Conservation (phyloP, 768 basidiomycete genomes). For the Mycena olivaceomarginata region DNA sequence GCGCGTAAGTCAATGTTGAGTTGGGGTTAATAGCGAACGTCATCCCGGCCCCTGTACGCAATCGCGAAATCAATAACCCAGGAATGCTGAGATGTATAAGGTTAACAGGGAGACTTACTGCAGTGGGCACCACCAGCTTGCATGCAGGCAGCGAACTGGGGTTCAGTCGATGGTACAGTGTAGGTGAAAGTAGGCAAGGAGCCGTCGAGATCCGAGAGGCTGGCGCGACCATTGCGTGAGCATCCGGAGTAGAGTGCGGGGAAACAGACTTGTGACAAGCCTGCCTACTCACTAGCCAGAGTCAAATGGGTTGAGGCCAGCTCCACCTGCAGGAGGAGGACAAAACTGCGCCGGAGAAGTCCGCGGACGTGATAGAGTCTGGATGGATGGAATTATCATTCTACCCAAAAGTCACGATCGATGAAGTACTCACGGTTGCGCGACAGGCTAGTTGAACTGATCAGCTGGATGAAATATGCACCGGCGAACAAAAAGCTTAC, state of each 20-base stretch:
- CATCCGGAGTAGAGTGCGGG: not conserved
- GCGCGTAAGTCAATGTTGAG: not conserved
- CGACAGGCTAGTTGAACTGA: conserved; percentile 26
- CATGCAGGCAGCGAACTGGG: conserved; percentile 46
- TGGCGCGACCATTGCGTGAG: conserved; percentile 6
- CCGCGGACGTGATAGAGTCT: conserved; percentile 45
- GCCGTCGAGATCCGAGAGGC: conserved; percentile 43
- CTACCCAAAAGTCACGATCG: not conserved
- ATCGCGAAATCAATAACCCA: not conserved
- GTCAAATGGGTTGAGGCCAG: conserved; percentile 44
- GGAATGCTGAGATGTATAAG: not conserved
- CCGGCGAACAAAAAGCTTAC: not conserved
- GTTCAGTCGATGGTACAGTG: conserved; percentile 35
- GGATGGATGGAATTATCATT: not conserved
- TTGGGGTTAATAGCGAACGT: conserved; percentile 1
- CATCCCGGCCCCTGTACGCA: not conserved
- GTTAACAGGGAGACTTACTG: not conserved
- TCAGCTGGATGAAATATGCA: not conserved
- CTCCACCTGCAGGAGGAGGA: conserved; percentile 45
- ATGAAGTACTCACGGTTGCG: conserved; percentile 35
- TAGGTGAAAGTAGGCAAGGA: conserved; percentile 34
- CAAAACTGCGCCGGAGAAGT: conserved; percentile 44
- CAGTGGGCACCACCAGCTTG: conserved; percentile 38
- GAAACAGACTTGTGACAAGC: not conserved
- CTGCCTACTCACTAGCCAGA: conserved; percentile 44